Conservation (phyloP, 768 basidiomycete species). For the Lactifluus subvellereus region DNA sequence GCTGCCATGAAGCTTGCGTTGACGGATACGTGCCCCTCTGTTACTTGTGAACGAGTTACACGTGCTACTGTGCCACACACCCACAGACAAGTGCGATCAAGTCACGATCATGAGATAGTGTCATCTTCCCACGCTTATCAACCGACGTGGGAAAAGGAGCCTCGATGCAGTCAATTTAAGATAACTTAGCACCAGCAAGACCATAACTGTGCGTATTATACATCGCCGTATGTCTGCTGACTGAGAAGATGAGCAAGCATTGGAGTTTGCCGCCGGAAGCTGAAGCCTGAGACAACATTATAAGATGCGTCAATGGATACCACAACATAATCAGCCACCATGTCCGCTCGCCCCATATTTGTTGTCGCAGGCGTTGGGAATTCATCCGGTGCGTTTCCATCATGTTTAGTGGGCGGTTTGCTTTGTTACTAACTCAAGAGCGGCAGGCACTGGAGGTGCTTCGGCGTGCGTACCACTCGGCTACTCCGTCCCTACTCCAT, state of each 20-base stretch:
- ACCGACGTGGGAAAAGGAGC: not conserved
- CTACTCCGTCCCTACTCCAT: not conserved
- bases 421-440: not conserved
- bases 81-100: not conserved
- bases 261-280: too few relatives aligned
- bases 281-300: not conserved
- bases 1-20: slow-evolving; percentile 12
- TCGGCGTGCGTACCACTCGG: slow-evolving; percentile 33
- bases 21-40: not conserved
- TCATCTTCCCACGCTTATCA: slow-evolving; percentile 10
- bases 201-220: not conserved
- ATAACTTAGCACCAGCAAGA: too few relatives aligned
- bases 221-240: not conserved
- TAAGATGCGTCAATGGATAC: not conserved
- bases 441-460: slow-evolving; percentile 36
- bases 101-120: slow-evolving; percentile 3
- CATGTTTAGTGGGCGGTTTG: not conserved
- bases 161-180: too few relatives aligned
- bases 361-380: slow-evolving; percentile 40
- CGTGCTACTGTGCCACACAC: too few relatives aligned
- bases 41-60: not conserved
- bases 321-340: slow-evolving; percentile 14
- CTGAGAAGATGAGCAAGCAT: slow-evolving; percentile 6
- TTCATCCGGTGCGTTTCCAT: slow-evolving; percentile 31
- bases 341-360: slow-evolving; percentile 34